Conservation (phyloP, 805 yeast species). For the Candida morakotiae region DNA sequence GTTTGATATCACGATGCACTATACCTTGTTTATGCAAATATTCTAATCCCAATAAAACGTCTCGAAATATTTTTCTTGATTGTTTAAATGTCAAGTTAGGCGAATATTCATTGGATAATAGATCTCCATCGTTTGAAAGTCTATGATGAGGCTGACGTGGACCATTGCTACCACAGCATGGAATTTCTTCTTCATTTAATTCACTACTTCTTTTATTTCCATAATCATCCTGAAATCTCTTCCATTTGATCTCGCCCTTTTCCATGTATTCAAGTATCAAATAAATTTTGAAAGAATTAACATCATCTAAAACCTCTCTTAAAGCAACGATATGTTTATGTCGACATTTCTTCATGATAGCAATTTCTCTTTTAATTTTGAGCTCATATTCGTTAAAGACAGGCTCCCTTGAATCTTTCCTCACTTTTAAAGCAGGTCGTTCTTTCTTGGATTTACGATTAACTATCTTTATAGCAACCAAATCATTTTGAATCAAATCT, state of each 20-base stretch:
- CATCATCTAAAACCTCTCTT: slow-evolving; percentile 77
- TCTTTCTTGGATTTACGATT: slow-evolving; percentile 54
- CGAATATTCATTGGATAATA: slow-evolving; percentile 21
- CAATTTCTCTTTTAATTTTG: slow-evolving; percentile 39
- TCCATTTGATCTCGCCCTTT: slow-evolving; percentile 89
- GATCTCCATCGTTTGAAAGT: slow-evolving; percentile 14
- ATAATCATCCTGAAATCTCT: slow-evolving; percentile 16
- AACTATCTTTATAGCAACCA: slow-evolving; percentile 92
- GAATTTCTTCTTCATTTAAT: slow-evolving; percentile 36
- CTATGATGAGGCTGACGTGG: slow-evolving; percentile 9
- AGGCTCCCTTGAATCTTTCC: slow-evolving; percentile 15
- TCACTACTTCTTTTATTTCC: neutral
- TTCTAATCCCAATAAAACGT: slow-evolving; percentile 83
- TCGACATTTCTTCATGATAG: slow-evolving; percentile 45
- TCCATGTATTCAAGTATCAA: slow-evolving; percentile 86
- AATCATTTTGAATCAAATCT: slow-evolving; percentile 56
- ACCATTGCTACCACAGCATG: slow-evolving; percentile 23
- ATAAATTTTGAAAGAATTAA: slow-evolving; percentile 77
- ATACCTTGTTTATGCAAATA: slow-evolving; percentile 87
- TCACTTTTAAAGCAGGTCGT: slow-evolving; percentile 26
- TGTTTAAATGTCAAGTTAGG: slow-evolving; percentile 68
- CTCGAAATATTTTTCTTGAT: slow-evolving; percentile 71
- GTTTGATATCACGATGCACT: slow-evolving; percentile 93
- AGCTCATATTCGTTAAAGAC: slow-evolving; percentile 28
- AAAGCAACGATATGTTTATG: slow-evolving; percentile 39